Evolutionary conservation across 495 filamentous ascomycete genomes (phyloP).

Genomic region (Lichenothelia convexa): DNA sequence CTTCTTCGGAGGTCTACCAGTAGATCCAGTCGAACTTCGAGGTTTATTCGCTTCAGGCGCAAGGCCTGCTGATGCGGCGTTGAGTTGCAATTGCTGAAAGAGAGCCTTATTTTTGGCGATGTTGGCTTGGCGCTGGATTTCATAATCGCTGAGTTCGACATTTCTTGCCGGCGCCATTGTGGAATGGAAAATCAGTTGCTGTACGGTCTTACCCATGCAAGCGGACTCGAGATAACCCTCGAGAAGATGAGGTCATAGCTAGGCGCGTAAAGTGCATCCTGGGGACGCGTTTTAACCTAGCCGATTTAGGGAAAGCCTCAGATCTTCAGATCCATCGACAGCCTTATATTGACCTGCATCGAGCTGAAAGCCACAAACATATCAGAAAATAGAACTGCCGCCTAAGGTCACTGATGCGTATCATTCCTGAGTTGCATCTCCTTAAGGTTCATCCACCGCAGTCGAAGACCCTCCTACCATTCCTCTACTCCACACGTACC

Average conservation of each 20-base stretch:
- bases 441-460: too few relatives aligned
- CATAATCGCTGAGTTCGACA: constrained; percentile 42
- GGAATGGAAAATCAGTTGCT: too few relatives aligned
- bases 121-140: constrained; percentile 49
- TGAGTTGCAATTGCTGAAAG: constrained; percentile 25
- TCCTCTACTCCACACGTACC: constrained; percentile 4
- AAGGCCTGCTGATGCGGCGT: constrained; percentile 38
- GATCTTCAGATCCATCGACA: too few relatives aligned
- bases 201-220: constrained; percentile 6
- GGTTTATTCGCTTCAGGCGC: constrained; percentile 27
- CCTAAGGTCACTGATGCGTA: too few relatives aligned
- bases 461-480: constrained; percentile 1
- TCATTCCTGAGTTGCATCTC: too few relatives aligned
- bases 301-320: too few relatives aligned
- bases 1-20: constrained; percentile 27
- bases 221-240: too few relatives aligned
- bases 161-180: constrained; percentile 12
- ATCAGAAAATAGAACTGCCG: too few relatives aligned
- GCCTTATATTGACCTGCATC: too few relatives aligned
- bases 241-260: constrained; percentile 2
- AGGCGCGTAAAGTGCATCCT: too few relatives aligned
- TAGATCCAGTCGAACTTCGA: constrained; percentile 8
- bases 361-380: too few relatives aligned
- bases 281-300: too few relatives aligned
- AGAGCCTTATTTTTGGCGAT: constrained; percentile 58